Percentiles rank a stretch among this genome's conserved stretches.
phyloP scores from a whole-genome alignment of 2,329 filamentous ascomycete species.

The Cordyceps fumosorosea region DNA sequence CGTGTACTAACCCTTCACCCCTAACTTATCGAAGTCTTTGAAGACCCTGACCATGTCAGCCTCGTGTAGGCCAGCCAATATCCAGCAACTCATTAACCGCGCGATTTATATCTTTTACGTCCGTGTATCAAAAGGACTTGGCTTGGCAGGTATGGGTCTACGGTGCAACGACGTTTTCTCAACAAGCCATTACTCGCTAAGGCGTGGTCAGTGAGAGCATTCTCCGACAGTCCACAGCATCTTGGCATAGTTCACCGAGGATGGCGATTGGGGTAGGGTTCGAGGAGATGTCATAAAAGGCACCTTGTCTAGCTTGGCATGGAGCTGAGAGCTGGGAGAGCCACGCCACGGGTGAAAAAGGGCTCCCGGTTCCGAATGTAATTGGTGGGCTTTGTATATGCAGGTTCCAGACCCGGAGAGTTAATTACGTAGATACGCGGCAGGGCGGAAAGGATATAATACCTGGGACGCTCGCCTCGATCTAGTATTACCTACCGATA shows the following conservation, averaged over 20 bases:
- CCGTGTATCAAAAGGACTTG: neutral
- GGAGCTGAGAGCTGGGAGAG: neutral
- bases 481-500: neutral
- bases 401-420: neutral
- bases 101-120: neutral
- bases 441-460: neutral
- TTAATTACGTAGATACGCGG: neutral
- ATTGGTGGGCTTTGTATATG: neutral
- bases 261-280: neutral
- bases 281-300: neutral
- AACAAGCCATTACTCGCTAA: neutral
- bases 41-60: neutral
- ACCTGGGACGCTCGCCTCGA: neutral
- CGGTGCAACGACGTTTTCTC: neutral
- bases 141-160: neutral
- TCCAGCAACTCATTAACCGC: neutral
- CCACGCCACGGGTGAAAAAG: neutral
- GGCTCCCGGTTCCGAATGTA: neutral
- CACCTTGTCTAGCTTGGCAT: neutral
- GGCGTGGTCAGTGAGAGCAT: neutral
- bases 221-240: neutral
- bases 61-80: neutral
- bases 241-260: neutral
- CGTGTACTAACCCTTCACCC: neutral
- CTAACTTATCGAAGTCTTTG: neutral